These are phyloP conservation scores for Vicia sativa DNA, from an alignment of 306 rosid species.

Conservation along the genomic window DNA sequence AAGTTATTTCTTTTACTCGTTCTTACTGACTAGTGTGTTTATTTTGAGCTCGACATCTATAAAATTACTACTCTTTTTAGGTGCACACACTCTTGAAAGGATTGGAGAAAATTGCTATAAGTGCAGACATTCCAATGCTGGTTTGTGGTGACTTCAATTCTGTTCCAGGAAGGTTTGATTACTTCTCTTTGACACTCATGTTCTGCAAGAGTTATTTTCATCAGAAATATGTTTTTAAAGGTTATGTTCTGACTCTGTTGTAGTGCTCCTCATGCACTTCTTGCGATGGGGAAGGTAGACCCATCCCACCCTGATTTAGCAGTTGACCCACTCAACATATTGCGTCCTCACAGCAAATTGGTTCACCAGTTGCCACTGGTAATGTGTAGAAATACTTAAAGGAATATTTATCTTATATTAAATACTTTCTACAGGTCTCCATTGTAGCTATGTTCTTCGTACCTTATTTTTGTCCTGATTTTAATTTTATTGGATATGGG, in stretches of 20 bases:
- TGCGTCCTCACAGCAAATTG: constrained; percentile 90
- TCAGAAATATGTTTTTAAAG: constrained; percentile 38
- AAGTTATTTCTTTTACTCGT: constrained; percentile 30
- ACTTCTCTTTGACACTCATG: background rate
- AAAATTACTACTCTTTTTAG: constrained; percentile 46
- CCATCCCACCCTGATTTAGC: constrained; percentile 82
- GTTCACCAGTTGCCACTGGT: constrained; percentile 96
- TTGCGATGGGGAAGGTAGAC: constrained; percentile 96
- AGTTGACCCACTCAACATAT: constrained; percentile 87
- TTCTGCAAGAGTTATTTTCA: constrained; percentile 5
- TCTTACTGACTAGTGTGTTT: constrained; percentile 16
- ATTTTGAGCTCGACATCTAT: constrained; percentile 7
- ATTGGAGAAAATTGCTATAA: constrained; percentile 94
- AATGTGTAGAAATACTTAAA: constrained; percentile 31
- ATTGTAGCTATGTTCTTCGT: background rate
- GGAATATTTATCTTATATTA: background rate
- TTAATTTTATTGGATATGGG: constrained; percentile 25
- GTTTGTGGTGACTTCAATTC: constrained; percentile 99
- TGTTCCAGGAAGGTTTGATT: constrained; percentile 90
- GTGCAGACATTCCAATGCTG: constrained; percentile 99
- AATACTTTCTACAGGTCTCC: background rate
- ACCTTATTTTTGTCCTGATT: background rate
- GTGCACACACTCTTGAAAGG: constrained; percentile 97
- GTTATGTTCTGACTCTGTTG: constrained; percentile 42
- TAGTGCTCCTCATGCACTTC: constrained; percentile 98